phyloP scores from a whole-genome alignment of 2,329 filamentous ascomycete genomes.

The Alternaria hordeiaustralica region DNA sequence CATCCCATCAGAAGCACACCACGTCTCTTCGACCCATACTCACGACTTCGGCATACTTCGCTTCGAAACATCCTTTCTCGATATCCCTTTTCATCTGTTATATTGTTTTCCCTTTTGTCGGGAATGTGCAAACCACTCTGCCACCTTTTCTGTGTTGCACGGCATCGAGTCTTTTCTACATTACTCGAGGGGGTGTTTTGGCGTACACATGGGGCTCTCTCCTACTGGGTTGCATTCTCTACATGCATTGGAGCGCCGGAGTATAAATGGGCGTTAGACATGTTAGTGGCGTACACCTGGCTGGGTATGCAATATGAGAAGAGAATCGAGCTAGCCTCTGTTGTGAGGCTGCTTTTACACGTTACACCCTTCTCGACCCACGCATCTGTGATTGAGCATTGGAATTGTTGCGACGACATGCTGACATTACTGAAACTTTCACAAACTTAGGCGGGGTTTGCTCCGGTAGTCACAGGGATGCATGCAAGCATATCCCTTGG shows the following conservation, averaged over 20 bases:
- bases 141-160: slow-evolving; percentile 2
- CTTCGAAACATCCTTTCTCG: slow-evolving; percentile 22
- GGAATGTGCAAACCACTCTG: slow-evolving; percentile 19
- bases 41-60: slow-evolving; percentile 21
- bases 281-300: slow-evolving; percentile 4
- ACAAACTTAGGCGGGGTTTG: background rate
- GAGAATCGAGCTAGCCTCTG: slow-evolving; percentile 6
- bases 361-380: background rate
- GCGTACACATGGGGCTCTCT: slow-evolving; percentile 3
- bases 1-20: background rate
- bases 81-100: slow-evolving; percentile 25
- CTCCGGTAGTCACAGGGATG: background rate
- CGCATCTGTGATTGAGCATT: background rate
- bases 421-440: background rate
- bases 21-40: background rate
- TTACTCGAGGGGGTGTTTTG: slow-evolving; percentile 6
- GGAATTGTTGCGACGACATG: background rate
- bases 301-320: slow-evolving; percentile 1
- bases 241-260: slow-evolving; percentile 17
- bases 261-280: slow-evolving; percentile 11
- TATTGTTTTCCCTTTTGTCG: slow-evolving; percentile 16
- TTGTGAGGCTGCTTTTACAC: background rate
- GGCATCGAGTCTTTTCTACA: slow-evolving; percentile 9
- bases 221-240: slow-evolving; percentile 7
- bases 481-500: background rate